Base-by-base conservation (phyloP, 2,329 filamentous ascomycete genomes). In the Tetracladium maxilliforme region DNA sequence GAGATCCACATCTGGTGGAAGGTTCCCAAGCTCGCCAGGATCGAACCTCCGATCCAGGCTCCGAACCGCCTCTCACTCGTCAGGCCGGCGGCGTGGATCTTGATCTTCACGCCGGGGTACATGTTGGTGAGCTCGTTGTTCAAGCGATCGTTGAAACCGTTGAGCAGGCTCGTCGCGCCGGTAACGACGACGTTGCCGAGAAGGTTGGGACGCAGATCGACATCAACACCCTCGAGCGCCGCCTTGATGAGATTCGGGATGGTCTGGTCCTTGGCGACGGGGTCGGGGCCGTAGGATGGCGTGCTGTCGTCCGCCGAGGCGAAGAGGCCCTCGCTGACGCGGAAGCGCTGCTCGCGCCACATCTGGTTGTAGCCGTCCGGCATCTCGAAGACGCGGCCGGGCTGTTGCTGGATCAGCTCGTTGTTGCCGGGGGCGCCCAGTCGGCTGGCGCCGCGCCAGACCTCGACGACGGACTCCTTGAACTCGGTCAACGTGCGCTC, bases 1-100 rank as follows among this genome's bases (percentile, higher is more conserved):
- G 78, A 87, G 40, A 98, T 92, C 90, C 90, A 98, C 79, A 98
- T 87, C 60, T 98, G 90, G 57, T 98, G 90, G 56, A 98, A 98
- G 10, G 86, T 93, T 7, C 92, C 92, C 54, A 98, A 52, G 51
- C 86, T 94, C 6, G 82, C 86, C 38, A 98, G 59, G 40, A 98
- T 94, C 52, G 84, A 94, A 22, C 90, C 90, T 23, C 92, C 90
- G 38, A 98, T 84, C 87, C 90, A 98, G 24, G 81, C 75, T 13
- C 82, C 86, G 50, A 92, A 95, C 36, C 84, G 78, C 27, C 92
- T 62, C 62, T 98, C 92, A 19, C 77, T 80, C 1, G 80, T 80
- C 40, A 87, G 71, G 11, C 83, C 82, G 1, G 84, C 77, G 0
- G 90, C 83, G 39, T 90, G 79, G 19, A 98, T 71, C 51, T 90